Conservation (phyloP, 208 protist genomes). For the Acanthamoeba polyphaga region DNA sequence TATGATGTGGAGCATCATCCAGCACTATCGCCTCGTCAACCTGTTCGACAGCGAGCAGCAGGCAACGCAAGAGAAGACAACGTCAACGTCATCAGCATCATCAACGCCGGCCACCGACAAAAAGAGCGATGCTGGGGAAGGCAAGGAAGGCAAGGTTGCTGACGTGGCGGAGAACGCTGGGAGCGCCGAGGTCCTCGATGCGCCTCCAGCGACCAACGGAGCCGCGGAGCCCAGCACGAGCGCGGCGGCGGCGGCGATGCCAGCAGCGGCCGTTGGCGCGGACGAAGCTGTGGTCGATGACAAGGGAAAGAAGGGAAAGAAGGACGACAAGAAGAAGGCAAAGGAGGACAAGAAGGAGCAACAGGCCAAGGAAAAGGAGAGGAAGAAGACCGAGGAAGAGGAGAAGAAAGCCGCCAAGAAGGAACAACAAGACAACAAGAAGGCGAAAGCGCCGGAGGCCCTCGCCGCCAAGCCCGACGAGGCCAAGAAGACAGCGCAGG, state of each 20-base stretch:
- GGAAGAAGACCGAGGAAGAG: slow-evolving; percentile 5
- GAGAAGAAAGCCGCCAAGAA: slow-evolving; percentile 26
- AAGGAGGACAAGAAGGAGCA: neutral
- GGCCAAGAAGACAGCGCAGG: neutral
- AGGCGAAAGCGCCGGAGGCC: neutral
- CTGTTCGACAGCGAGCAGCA: slow-evolving; percentile 1
- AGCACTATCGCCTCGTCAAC: slow-evolving; percentile 37
- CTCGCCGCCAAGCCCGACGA: neutral
- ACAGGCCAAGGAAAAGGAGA: neutral
- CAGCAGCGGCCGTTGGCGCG: too few species aligned
- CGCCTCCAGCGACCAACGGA: neutral
- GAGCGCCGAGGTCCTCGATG: neutral
- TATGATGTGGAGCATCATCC: slow-evolving; percentile 64
- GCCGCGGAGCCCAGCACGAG: too few species aligned
- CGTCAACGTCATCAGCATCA: too few species aligned
- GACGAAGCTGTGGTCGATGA: neutral
- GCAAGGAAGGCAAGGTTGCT: too few species aligned
- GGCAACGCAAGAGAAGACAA: neutral
- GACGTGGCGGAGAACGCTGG: too few species aligned
- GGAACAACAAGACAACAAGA: slow-evolving; percentile 6
- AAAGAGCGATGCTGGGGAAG: too few species aligned
- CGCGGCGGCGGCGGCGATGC: too few species aligned
- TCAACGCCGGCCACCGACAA: too few species aligned
- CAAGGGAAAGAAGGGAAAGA: neutral
- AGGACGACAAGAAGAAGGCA: neutral